Evolutionary conservation across 176 grass and related monocot genomes (phyloP), one percentile per base, ranked within the genome.

Genomic region (Musa troglodytarum): DNA sequence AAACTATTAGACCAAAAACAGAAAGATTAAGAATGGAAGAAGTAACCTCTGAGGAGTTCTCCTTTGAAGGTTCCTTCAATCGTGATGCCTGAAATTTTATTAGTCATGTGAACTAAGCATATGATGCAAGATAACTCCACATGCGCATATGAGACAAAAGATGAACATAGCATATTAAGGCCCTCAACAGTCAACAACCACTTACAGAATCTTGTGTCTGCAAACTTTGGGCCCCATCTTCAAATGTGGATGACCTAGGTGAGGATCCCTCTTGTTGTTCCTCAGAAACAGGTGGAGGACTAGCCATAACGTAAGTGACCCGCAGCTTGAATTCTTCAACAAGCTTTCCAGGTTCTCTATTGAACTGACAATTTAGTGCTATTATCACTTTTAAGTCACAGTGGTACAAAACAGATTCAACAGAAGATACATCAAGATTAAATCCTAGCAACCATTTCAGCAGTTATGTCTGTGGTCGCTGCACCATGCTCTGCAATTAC

Each of bases 271-370:
- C 88, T 79, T 99, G 90, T 50, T 88, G 79, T 26, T 99, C 95
- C 68, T 99, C 90, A 55, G 68, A 76, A 52, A 99, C 78, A 6
- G 76, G 71, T 17, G 78, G 86, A 52, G 74, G 80, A 78, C 81
- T 90, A 51, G 80, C 81, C 72, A 81, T 88, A 65, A 89, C 80
- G 78, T 87, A 99, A 52, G 89, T 63, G 70, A 99, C 95, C 49
- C 90, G 82, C 74, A 99, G 83, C 79, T 99, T 99, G 81, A 84
- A 91, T 80, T 99, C 95, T 52, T 94, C 95, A 43, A 99, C 83
- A 69, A 87, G 74, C 65, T 81, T 99, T 26, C 90, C 90, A 69
- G 84, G 75, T 84, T 92, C 90, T 82, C 94, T 99, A 74, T 82
- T 91, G 78, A 99, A 99, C 95, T 99, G 57, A 71, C 29, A 75